Conservation (phyloP, 768 basidiomycete species). For the Tulasnella sp. region DNA sequence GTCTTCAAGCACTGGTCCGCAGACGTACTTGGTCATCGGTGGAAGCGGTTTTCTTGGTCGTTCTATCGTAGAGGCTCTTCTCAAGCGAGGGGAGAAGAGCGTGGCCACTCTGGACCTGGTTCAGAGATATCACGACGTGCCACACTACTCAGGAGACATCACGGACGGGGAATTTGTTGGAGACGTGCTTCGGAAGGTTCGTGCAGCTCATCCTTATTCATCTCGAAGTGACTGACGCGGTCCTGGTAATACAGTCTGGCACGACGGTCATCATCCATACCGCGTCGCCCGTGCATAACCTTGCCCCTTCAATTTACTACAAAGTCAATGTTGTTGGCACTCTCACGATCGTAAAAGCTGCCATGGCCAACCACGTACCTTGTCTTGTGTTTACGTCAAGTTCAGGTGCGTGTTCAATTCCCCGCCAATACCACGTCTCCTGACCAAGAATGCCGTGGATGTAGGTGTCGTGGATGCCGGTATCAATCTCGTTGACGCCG, state of each 20-base stretch:
- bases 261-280: constrained; percentile 95
- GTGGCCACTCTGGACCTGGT: constrained; percentile 92
- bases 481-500: constrained; percentile 74
- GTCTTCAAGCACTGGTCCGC: constrained; percentile 41
- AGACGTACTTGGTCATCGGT: constrained; percentile 89
- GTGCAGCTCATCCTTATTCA: background rate
- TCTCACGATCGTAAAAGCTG: constrained; percentile 79
- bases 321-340: constrained; percentile 96
- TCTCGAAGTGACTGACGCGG: background rate
- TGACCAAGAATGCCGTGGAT: background rate
- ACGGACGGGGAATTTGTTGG: constrained; percentile 73
- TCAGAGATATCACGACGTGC: constrained; percentile 77
- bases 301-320: constrained; percentile 73
- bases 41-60: constrained; percentile 92
- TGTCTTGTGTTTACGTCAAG: constrained; percentile 96
- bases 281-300: constrained; percentile 78
- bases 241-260: constrained; percentile 56
- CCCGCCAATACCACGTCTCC: background rate
- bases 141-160: constrained; percentile 90
- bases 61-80: constrained; percentile 84
- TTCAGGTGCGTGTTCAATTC: constrained; percentile 84
- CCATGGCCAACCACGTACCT: constrained; percentile 67
- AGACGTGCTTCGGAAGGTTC: constrained; percentile 68
- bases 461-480: constrained; percentile 47
- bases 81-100: constrained; percentile 69